These are phyloP conservation scores for Sequoia sempervirens DNA, from an alignment of 75 land plant species.

Conservation along the genomic window DNA sequence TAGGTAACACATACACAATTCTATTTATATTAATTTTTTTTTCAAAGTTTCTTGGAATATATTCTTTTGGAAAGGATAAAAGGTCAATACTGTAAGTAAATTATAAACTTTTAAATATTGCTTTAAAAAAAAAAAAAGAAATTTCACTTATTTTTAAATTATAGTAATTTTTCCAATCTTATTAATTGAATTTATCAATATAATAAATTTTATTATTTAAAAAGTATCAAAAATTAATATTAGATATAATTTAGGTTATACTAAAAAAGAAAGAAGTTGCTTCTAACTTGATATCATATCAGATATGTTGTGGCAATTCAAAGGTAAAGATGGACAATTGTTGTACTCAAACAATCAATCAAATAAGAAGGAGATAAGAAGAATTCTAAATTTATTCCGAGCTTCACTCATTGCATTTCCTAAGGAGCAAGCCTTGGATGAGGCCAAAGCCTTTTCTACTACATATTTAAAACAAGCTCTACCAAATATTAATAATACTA, in stretches of 20 bases:
- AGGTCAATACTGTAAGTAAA: too few relatives aligned
- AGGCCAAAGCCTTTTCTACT: slow-evolving; percentile 16
- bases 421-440: slow-evolving; percentile 19
- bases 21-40: too few relatives aligned
- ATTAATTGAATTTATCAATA: too few relatives aligned
- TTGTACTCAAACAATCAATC: not conserved
- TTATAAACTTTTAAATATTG: too few relatives aligned
- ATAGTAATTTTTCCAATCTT: too few relatives aligned
- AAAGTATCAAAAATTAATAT: not conserved
- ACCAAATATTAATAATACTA: not conserved
- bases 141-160: too few relatives aligned
- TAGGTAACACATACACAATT: too few relatives aligned
- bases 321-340: slow-evolving; percentile 16
- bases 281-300: not conserved
- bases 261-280: not conserved
- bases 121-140: too few relatives aligned
- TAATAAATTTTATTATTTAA: too few relatives aligned
- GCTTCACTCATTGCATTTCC: slow-evolving; percentile 20
- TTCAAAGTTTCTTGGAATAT: too few relatives aligned
- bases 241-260: not conserved
- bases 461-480: slow-evolving; percentile 1
- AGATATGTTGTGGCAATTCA: slow-evolving; percentile 21
- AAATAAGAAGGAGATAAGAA: slow-evolving; percentile 2
- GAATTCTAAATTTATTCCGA: slow-evolving; percentile 16
- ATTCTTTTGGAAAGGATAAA: too few relatives aligned